phyloP scores from a whole-genome alignment of 2,329 filamentous ascomycete genomes.

The Nemania serpens region DNA sequence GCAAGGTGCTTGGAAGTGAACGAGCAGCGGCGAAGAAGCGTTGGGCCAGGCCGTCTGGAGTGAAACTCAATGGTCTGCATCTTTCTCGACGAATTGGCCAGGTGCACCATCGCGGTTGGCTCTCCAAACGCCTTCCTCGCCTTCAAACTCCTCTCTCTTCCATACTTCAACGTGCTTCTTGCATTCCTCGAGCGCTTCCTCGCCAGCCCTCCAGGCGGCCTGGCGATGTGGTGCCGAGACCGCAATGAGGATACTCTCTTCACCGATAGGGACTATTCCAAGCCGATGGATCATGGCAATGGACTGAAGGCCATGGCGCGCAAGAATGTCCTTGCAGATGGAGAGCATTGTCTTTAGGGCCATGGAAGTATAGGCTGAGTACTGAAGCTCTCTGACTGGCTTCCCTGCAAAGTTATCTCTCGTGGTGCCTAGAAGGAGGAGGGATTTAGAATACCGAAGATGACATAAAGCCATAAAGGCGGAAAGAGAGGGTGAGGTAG shows the following conservation, averaged over 20 bases:
- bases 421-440: conserved; percentile 65
- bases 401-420: conserved; percentile 74
- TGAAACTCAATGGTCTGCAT: background rate
- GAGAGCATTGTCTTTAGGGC: conserved; percentile 70
- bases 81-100: conserved; percentile 51
- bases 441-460: conserved; percentile 17
- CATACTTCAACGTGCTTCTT: conserved; percentile 92
- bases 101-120: conserved; percentile 77
- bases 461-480: background rate
- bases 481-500: background rate
- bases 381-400: conserved; percentile 74
- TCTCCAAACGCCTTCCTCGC: conserved; percentile 80
- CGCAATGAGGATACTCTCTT: conserved; percentile 90
- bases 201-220: conserved; percentile 84
- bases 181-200: conserved; percentile 85
- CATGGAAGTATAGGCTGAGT: conserved; percentile 73
- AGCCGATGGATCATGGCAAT: conserved; percentile 85
- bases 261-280: conserved; percentile 83
- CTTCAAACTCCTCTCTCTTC: conserved; percentile 89
- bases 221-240: conserved; percentile 82
- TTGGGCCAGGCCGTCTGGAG: background rate
- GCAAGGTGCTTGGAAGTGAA: background rate
- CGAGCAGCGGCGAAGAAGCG: too few species aligned
- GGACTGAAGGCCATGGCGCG: conserved; percentile 68
- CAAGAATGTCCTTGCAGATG: conserved; percentile 63